These are phyloP conservation scores for Chrysophaeum taylorii DNA, from an alignment of 352 stramenopile genomes.

Conservation along the genomic window DNA sequence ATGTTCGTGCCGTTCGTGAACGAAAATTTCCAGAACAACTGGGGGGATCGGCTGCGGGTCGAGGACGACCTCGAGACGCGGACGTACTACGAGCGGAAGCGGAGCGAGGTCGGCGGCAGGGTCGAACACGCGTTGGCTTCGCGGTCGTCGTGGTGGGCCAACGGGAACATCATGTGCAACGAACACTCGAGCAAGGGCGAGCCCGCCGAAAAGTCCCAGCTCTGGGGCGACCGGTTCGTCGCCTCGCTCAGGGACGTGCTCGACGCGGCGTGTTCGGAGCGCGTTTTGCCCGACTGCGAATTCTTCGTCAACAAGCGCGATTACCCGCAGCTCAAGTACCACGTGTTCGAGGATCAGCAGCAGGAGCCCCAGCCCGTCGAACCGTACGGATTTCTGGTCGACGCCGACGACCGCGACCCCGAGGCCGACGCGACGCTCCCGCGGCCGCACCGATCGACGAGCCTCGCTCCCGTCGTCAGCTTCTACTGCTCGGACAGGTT, in stretches of 20 bases:
- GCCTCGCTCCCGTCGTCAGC: slow-evolving; percentile 90
- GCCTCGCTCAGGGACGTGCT: slow-evolving; percentile 91
- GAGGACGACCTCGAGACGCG: slow-evolving; percentile 74
- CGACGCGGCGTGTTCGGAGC: slow-evolving; percentile 81
- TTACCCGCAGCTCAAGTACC: slow-evolving; percentile 96
- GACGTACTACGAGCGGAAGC: slow-evolving; percentile 75
- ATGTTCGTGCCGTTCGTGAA: slow-evolving; percentile 96
- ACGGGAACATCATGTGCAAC: slow-evolving; percentile 98
- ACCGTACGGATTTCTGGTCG: slow-evolving; percentile 95
- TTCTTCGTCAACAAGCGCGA: slow-evolving; percentile 99
- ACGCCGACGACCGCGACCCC: slow-evolving; percentile 87
- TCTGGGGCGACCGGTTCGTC: slow-evolving; percentile 94
- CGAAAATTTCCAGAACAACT: slow-evolving; percentile 90
- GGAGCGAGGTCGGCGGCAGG: slow-evolving; percentile 31
- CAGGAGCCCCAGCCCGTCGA: slow-evolving; percentile 61
- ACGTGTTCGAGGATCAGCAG: slow-evolving; percentile 87
- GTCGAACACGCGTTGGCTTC: slow-evolving; percentile 64
- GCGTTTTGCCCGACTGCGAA: slow-evolving; percentile 90
- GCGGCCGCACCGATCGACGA: slow-evolving; percentile 69
- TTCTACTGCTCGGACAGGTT: slow-evolving; percentile 89
- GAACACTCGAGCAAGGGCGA: slow-evolving; percentile 75
- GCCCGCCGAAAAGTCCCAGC: slow-evolving; percentile 73
- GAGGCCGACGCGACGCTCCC: slow-evolving; percentile 79
- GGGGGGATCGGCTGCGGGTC: slow-evolving; percentile 76
- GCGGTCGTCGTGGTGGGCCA: slow-evolving; percentile 92